Percentiles rank a stretch among this genome's conserved stretches.
phyloP scores from a whole-genome alignment of 352 stramenopile genomes.

The Phytophthora pisi region DNA sequence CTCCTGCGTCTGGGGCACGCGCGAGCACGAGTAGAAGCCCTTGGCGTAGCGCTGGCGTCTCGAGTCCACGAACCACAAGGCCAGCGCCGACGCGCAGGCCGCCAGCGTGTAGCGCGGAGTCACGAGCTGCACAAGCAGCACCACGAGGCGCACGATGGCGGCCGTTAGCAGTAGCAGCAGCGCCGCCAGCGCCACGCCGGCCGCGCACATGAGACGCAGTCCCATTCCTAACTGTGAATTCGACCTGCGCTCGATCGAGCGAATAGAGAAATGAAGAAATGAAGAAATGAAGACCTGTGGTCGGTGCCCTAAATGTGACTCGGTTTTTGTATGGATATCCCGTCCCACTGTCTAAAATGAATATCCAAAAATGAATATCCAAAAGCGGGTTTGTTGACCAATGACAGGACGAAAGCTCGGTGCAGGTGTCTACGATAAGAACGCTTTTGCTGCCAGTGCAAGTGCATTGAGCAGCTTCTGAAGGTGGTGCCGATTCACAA shows the following conservation, averaged over 20 bases:
- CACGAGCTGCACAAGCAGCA: slow-evolving; percentile 34
- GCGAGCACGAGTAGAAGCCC: slow-evolving; percentile 37
- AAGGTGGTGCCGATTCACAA: neutral
- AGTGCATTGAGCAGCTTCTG: neutral
- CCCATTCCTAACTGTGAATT: slow-evolving; percentile 13
- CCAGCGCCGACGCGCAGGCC: slow-evolving; percentile 12
- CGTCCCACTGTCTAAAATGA: too few relatives aligned
- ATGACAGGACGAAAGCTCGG: neutral
- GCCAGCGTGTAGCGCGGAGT: slow-evolving; percentile 31
- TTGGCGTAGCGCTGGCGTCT: slow-evolving; percentile 30
- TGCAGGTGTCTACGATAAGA: neutral
- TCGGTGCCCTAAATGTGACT: neutral
- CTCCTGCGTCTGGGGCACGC: slow-evolving; percentile 17
- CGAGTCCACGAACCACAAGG: slow-evolving; percentile 32
- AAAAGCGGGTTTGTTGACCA: neutral
- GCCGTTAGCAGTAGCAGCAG: slow-evolving; percentile 27
- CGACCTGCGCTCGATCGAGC: neutral
- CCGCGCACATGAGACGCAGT: slow-evolving; percentile 22
- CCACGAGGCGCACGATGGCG: slow-evolving; percentile 16
- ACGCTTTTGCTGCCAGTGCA: neutral
- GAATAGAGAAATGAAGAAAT: slow-evolving; percentile 3
- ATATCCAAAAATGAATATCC: neutral
- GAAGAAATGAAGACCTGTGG: neutral
- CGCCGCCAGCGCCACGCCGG: slow-evolving; percentile 15
- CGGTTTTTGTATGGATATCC: neutral